These are phyloP conservation scores for Phytophthora gonapodyides DNA, from an alignment of 352 stramenopile genomes.

Conservation along the genomic window DNA sequence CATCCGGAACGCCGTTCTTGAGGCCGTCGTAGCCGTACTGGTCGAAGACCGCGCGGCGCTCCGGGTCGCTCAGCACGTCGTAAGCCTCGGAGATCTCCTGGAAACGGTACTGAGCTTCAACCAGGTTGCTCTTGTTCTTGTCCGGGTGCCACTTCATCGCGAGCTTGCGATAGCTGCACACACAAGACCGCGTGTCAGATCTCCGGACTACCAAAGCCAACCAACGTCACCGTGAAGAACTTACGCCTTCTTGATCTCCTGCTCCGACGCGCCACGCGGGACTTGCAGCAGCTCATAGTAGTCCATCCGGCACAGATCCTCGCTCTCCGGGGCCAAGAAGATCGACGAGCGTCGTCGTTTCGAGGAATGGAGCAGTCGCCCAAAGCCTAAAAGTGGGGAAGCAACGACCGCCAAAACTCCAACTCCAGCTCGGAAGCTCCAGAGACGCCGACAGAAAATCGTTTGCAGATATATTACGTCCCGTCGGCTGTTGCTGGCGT, in stretches of 20 bases:
- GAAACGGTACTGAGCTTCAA: slow-evolving; percentile 92
- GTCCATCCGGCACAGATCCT: slow-evolving; percentile 51
- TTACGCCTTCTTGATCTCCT: slow-evolving; percentile 94
- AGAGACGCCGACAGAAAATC: slow-evolving; percentile 22
- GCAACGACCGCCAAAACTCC: too few species aligned
- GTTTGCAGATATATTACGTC: slow-evolving; percentile 39
- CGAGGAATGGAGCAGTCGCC: slow-evolving; percentile 14
- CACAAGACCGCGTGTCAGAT: slow-evolving; percentile 1
- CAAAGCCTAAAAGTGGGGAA: slow-evolving; percentile 22
- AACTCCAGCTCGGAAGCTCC: too few species aligned
- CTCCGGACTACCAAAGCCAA: background rate
- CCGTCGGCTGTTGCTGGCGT: slow-evolving; percentile 14
- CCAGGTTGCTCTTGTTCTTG: slow-evolving; percentile 92
- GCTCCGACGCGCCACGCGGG: slow-evolving; percentile 68
- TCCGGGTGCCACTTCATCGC: slow-evolving; percentile 96
- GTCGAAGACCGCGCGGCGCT: slow-evolving; percentile 93
- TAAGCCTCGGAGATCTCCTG: slow-evolving; percentile 96
- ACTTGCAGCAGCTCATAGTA: slow-evolving; percentile 94
- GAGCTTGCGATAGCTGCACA: slow-evolving; percentile 89
- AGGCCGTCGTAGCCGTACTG: slow-evolving; percentile 95
- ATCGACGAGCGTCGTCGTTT: slow-evolving; percentile 27
- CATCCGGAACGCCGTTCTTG: slow-evolving; percentile 87
- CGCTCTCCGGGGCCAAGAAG: background rate
- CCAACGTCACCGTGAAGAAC: slow-evolving; percentile 8
- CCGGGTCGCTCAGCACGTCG: slow-evolving; percentile 92